Base-by-base conservation (phyloP, 1,284 basidiomycete species). In the Ustilago esculenta region DNA sequence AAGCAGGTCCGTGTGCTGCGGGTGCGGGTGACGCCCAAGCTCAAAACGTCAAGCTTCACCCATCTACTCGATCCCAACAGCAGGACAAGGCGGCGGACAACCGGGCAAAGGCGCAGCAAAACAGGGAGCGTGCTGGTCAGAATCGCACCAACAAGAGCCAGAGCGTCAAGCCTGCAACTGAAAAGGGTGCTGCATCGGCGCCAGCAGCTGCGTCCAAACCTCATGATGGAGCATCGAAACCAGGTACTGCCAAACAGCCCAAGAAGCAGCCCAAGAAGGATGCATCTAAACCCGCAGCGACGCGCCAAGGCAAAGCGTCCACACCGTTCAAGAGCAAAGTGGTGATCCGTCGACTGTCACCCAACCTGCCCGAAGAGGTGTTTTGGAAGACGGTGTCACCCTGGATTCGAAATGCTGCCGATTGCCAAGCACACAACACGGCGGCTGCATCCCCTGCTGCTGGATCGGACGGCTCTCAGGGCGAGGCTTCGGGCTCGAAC, bases 301-400 rank as follows among this genome's bases (percentile, higher is more conserved):
- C 43, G 33, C 52, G 45, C 35, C 30, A 49, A 49, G 17, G 17
- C 24, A 44, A 72, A 47, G 24, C 37, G 25, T 33, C 54, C 9
- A 27, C 36, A 14, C 32, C 43, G 27, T 48, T 66, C 18, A 67
- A 91, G 11, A 86, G 94, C 78, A 98, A 98, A 85, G 89, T 90
- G 21, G 87, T 97, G 69, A 89, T 98, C 20, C 88, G 94, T 27
- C 85, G 92, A 21, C 85, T 98, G 7, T 95, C 95, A 1, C 90
- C 94, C 9, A 94, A 93, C 73, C 85, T 98, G 1, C 94, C 95
- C 2, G 93, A 94, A 76, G 88, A 89, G 1, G 84, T 95, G 46
- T 98, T 98, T 83, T 98, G 95, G 95, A 87, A 90, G 73, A 92
- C 90, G 63, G 92, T 95, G 4, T 85, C 88, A 50, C 83, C 86